These are phyloP conservation scores for Diospyros lotus DNA, from an alignment of 148 eudicot genomes.

Conservation along the genomic window DNA sequence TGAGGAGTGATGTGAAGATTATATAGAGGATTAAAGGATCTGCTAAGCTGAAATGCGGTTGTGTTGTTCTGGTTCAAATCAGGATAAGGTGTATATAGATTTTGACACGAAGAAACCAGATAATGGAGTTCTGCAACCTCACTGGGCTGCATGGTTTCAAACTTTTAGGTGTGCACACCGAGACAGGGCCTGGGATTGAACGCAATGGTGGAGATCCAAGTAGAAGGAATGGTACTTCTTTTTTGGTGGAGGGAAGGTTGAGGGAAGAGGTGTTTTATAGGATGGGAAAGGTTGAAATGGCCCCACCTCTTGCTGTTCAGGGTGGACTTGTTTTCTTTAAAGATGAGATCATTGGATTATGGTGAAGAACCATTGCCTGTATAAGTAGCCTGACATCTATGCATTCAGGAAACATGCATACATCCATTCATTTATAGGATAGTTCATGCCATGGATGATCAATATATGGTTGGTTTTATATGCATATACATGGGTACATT, in stretches of 20 bases:
- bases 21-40: slow-evolving; percentile 34
- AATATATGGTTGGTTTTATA: slow-evolving; percentile 21
- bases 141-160: slow-evolving; percentile 55
- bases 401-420: not conserved
- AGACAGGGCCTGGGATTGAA: not conserved
- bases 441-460: not conserved
- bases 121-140: slow-evolving; percentile 47
- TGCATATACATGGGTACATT: slow-evolving; percentile 23
- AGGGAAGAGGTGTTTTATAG: not conserved
- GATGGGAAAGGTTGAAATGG: no score
- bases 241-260: not conserved
- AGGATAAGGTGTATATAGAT: slow-evolving; percentile 31
- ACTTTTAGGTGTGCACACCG: not conserved
- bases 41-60: slow-evolving; percentile 33
- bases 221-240: not conserved
- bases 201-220: slow-evolving; percentile 8
- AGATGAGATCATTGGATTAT: no score
- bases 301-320: no score
- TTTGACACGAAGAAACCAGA: slow-evolving; percentile 47
- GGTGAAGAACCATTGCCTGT: no score
- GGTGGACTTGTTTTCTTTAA: no score
- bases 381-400: no score
- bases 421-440: not conserved
- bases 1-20: slow-evolving; percentile 49
- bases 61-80: slow-evolving; percentile 21